Base-by-base conservation (phyloP, 1,284 basidiomycete genomes). In the Apiotrichum laibachii region DNA sequence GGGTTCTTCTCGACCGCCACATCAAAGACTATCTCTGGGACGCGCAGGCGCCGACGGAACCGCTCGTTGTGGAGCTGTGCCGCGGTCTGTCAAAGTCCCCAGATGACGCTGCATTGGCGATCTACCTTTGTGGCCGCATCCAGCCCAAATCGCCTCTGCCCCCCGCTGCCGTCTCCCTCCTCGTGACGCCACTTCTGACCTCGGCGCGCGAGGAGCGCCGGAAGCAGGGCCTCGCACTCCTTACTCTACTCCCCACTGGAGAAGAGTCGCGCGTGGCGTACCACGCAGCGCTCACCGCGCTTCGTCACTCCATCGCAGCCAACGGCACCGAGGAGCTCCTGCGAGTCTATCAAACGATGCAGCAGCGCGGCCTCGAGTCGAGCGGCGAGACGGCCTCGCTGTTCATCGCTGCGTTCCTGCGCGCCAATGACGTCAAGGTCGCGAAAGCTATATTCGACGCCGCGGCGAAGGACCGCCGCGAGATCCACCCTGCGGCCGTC, bases 1-100 rank as follows among this genome's bases (percentile, higher is more conserved):
- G 62, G 8, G 61, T 73, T 33, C 63, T 76, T 11, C 64, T 76
- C 12, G 73, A 76, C 37, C 61, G 74, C 9, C 68, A 76, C 57
- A 57, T 76, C 60, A 69, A 69, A 34, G 74, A 75, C 59, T 71
- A 68, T 35, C 54, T 71, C 1, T 71, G 65, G 60, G 43, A 63
- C n/a, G 57, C 63, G 5, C 53, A 57, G 12, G 53, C 50, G 50
- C 43, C 49, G 9, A 31, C 46, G 5, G 49, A 55, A 1, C 53
- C 57, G 0, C 58, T 75, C 16, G 62, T 72, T n/a, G 19, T 39
- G 10, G 67, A 70, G 10, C 33, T 76, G 4, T 62, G 67, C 0
- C 42, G 61, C n/a, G 72, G 72, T 1, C 43, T 73, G 40, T 65
- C 60, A 0, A n/a, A 56, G 5, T 46, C 47, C 13, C 44, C 66